Percentiles rank a stretch among this genome's conserved stretches.
These are phyloP conservation scores for Kregervanrija fluxuum DNA, from an alignment of 805 yeast genomes.

Conservation along the genomic window DNA sequence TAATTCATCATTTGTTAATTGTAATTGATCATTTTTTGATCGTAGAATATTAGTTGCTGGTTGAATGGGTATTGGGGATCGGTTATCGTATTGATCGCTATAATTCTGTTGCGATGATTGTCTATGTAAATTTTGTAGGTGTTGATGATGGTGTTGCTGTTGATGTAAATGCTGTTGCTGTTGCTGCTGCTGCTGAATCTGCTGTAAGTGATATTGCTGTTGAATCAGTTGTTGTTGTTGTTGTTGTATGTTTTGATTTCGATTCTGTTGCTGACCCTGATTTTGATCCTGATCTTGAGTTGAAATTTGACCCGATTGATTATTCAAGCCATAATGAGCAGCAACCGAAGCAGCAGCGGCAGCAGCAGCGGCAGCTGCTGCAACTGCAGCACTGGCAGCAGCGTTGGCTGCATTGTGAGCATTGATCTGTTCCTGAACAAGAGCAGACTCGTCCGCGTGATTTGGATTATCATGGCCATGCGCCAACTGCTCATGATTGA, in stretches of 20 bases:
- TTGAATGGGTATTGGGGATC: not conserved
- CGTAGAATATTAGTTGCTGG: not conserved
- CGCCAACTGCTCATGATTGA: not conserved
- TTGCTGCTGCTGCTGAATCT: constrained; percentile 5
- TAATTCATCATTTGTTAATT: not conserved
- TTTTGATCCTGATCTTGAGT: not conserved
- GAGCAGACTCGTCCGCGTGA: constrained; percentile 1
- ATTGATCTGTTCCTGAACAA: constrained; percentile 2
- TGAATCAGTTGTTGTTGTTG: constrained; percentile 11
- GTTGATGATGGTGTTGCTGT: constrained; percentile 3
- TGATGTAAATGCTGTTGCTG: not conserved
- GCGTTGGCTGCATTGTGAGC: constrained; percentile 19
- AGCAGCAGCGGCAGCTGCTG: constrained; percentile 9
- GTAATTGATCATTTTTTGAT: not conserved
- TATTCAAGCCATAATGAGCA: not conserved
- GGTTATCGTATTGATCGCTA: not conserved
- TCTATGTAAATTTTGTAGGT: too few relatives aligned
- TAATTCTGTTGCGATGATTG: not conserved
- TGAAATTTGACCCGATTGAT: not conserved
- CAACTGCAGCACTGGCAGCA: constrained; percentile 8
- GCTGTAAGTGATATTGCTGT: constrained; percentile 9
- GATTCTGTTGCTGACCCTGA: constrained; percentile 1
- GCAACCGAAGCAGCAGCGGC: constrained; percentile 7
- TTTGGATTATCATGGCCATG: not conserved
- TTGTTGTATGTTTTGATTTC: constrained; percentile 2